Evolutionary conservation across 192 early-diverging fungal species (phyloP), one percentile per base, ranked within the genome.

Genomic region (Chytriomyces confervae): DNA sequence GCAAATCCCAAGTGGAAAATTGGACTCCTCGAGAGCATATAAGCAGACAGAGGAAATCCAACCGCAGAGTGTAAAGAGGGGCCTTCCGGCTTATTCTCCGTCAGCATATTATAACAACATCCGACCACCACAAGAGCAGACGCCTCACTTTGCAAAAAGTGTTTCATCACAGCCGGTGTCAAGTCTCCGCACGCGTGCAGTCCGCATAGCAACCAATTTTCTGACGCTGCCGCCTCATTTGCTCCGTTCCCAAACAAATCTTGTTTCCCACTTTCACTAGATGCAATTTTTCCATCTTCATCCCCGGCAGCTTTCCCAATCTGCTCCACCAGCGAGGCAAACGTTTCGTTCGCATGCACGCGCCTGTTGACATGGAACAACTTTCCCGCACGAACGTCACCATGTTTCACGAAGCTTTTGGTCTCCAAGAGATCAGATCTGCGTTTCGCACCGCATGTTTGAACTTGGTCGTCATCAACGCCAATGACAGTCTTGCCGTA

Each of bases 121-220:
- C 92, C 91, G 10, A 94, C 93, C 61, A 87, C 85, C 13, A 91
- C 91, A 48, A 94, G 13, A 36, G 74, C 77, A 84, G 83, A 9
- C 80, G 80, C 81, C 27, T 79, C 76, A 46, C 77, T 79, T 24
- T 89, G 85, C 3, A 87, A 63, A 53, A 84, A 84, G 51, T 84
- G 83, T 51, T 87, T 83, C 8, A 96, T 85, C 74, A 94, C 89
- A 1, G 89, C 89, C 53, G 91, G 90, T 5, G 92, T 87, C 66
- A 97, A 78, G 74, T 96, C 91, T 7, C 95, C 95, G 75, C 95
- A 97, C 0, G 94, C 87, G 74, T 97, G 94, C 8, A 95, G 83
- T 8, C 95, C 94, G 69, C 92, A 94, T 0, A 95, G 83, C 68
- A 94, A 81, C 91, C 91, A 96, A 7, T 49, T 69, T 43, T 72